phyloP scores from a whole-genome alignment of 2,329 filamentous ascomycete species.

The Blastomyces silverae region DNA sequence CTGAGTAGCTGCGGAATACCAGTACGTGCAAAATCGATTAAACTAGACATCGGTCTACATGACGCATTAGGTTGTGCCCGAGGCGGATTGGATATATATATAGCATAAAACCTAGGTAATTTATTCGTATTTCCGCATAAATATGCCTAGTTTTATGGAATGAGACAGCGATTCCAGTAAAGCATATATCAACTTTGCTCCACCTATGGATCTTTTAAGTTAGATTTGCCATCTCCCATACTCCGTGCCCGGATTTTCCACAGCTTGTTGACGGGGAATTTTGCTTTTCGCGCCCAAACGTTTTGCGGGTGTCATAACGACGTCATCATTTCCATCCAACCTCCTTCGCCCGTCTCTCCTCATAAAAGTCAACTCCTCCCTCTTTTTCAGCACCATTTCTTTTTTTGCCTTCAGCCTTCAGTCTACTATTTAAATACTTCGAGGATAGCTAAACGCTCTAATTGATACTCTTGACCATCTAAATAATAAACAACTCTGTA shows the following conservation, averaged over 20 bases:
- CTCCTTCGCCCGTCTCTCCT: not conserved
- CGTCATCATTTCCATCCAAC: conserved; percentile 9
- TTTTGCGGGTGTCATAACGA: conserved; percentile 12
- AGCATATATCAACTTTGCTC: not conserved
- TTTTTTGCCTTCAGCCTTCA: not conserved
- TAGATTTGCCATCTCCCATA: not conserved
- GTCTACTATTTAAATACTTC: conserved; percentile 1
- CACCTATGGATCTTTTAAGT: not conserved
- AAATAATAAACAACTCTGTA: not conserved
- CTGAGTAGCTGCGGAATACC: not conserved
- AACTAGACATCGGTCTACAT: not conserved
- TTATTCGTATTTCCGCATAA: not conserved
- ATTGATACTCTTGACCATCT: not conserved
- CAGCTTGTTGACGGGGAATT: not conserved
- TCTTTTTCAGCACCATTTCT: not conserved
- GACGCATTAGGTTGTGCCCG: no score
- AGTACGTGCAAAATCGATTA: not conserved
- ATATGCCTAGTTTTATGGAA: not conserved
- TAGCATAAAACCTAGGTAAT: not conserved
- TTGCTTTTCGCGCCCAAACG: not conserved
- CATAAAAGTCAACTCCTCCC: not conserved
- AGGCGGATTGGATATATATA: not conserved
- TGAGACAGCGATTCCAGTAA: not conserved
- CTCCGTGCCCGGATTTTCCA: no score
- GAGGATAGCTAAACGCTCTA: not conserved